Base-by-base conservation (phyloP, 331 rosid genomes). In the Malus hybrid region DNA sequence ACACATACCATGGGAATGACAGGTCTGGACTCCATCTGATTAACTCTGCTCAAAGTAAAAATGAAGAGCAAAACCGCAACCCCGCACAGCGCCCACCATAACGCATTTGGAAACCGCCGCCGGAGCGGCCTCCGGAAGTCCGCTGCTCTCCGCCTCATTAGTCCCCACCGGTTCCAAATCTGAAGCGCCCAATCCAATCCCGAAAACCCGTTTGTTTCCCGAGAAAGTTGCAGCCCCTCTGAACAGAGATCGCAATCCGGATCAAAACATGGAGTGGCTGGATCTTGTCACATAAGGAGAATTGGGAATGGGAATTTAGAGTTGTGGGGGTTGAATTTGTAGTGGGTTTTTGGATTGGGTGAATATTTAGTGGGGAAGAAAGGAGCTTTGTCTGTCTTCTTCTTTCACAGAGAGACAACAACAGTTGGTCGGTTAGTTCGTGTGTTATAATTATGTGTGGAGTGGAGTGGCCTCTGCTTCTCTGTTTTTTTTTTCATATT, bases 41-140 rank as follows among this genome's bases (percentile, higher is more conserved):
- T 82, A 61, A 90, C 98, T 80, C 80, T 88, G 85, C 82, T 86
- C 33, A 90, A 81, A 77, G 87, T 74, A 81, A 79, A 89, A 20
- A 90, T 66, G 84, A 93, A 90, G 5, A 93, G 88, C 82, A 90
- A 69, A 80, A 87, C 68, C 31, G 90, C 93, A 33, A 85, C 82
- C 18, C 87, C 84, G 34, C 91, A 90, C 77, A 93, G 77, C 64
- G 82, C 80, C 88, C 87, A 88, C 96, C 95, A 93, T 5, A 86
- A 69, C 5, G 76, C 87, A 82, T 87, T 93, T 19, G 91, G 85
- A 32, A 93, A 84, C 87, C 88, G 88, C 81, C 91, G 83, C 83
- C 96, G 78, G 67, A 63, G 86, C 7, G 97, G 90, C 84, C 98
- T 70, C 34, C 98, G 95, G 73, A 80, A 87, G 76, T 93, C 96